These are phyloP conservation scores for Monosporascus sp. DNA, from an alignment of 2,329 filamentous ascomycete genomes.

Conservation along the genomic window DNA sequence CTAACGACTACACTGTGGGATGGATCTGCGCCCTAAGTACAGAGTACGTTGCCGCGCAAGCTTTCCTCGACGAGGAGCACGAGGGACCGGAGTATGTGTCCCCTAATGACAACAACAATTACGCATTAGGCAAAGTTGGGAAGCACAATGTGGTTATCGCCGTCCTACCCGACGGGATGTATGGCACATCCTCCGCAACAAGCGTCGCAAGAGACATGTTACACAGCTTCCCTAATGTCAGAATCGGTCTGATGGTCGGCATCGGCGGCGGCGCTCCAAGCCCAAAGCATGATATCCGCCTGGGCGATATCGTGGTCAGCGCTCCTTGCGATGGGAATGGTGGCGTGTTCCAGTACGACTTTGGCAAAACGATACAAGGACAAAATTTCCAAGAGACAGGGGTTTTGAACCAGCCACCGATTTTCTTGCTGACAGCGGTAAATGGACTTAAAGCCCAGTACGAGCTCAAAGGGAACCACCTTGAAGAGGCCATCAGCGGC, in stretches of 20 bases:
- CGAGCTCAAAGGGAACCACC: constrained; percentile 9
- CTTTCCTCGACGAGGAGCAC: constrained; percentile 17
- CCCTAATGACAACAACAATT: constrained; percentile 9
- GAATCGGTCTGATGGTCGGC: constrained; percentile 38
- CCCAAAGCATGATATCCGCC: constrained; percentile 11
- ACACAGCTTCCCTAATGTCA: constrained; percentile 28
- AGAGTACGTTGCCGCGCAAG: constrained; percentile 13
- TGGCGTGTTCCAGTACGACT: constrained; percentile 20
- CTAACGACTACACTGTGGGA: constrained; percentile 13
- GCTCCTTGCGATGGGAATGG: constrained; percentile 6
- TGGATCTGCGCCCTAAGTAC: constrained; percentile 15
- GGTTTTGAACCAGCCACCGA: constrained; percentile 13
- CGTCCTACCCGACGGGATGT: constrained; percentile 19
- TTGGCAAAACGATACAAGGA: constrained; percentile 12
- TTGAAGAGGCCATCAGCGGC: constrained; percentile 12
- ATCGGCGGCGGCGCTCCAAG: constrained; percentile 30
- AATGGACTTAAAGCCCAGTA: constrained; percentile 9
- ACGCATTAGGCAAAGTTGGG: constrained; percentile 16
- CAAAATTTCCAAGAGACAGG: constrained; percentile 13
- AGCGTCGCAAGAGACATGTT: constrained; percentile 25
- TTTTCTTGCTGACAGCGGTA: constrained; percentile 11
- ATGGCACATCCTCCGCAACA: constrained; percentile 29
- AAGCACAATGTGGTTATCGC: constrained; percentile 18
- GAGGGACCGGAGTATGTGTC: not conserved
- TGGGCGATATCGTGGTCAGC: constrained; percentile 23